Conservation (phyloP, 129 eudicot species). For the Saussurea involucrata region DNA sequence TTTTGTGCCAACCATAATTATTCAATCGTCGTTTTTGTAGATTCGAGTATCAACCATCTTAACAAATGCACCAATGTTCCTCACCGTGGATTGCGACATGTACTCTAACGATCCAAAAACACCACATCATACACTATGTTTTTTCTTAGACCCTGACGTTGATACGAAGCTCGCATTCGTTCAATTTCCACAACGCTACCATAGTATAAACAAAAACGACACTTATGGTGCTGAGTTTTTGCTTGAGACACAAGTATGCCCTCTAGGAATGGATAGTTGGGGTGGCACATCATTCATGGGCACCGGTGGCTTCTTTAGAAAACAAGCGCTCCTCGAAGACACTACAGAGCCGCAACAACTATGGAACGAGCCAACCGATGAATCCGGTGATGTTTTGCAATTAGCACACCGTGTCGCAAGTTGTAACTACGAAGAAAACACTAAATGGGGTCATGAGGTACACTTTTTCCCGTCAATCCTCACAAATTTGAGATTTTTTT, state of each 20-base stretch:
- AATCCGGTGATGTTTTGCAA: slow-evolving; percentile 4
- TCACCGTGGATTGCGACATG: slow-evolving; percentile 67
- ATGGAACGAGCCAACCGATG: slow-evolving; percentile 28
- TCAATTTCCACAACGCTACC: slow-evolving; percentile 67
- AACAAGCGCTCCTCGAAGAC: slow-evolving; percentile 29
- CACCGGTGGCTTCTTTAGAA: slow-evolving; percentile 56
- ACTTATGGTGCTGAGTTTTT: slow-evolving; percentile 39
- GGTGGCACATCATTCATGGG: slow-evolving; percentile 48
- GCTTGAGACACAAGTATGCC: slow-evolving; percentile 18
- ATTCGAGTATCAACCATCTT: slow-evolving; percentile 59
- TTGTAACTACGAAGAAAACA: slow-evolving; percentile 36
- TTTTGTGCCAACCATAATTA: neutral
- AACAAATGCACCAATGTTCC: slow-evolving; percentile 66
- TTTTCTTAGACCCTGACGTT: slow-evolving; percentile 27
- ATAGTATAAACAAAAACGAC: slow-evolving; percentile 50
- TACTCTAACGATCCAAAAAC: slow-evolving; percentile 70
- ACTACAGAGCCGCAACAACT: slow-evolving; percentile 12
- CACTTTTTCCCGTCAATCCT: neutral
- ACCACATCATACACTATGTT: slow-evolving; percentile 43
- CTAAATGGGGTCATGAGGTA: slow-evolving; percentile 49
- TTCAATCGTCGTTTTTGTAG: slow-evolving; percentile 19
- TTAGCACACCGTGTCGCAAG: slow-evolving; percentile 27
- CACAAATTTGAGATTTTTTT: neutral
- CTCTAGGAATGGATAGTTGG: slow-evolving; percentile 60
- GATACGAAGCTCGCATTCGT: slow-evolving; percentile 50